These are phyloP conservation scores for Rutstroemia sp. DNA, from an alignment of 2,329 filamentous ascomycete genomes.

Conservation along the genomic window DNA sequence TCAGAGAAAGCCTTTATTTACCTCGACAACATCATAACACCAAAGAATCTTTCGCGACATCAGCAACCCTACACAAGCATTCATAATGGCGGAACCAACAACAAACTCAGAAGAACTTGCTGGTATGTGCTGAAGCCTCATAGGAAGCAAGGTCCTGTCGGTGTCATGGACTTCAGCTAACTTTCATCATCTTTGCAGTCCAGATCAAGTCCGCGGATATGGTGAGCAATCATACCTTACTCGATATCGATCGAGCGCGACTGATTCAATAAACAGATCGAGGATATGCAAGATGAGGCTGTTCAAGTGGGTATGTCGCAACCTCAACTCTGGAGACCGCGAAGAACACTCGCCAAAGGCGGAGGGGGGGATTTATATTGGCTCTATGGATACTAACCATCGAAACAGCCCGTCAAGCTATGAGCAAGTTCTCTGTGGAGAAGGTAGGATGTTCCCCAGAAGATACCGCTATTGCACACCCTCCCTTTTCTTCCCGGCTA, in stretches of 20 bases:
- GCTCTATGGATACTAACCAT: constrained; percentile 22
- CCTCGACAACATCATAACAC: background rate
- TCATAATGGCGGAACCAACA: constrained; percentile 28
- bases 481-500: constrained; percentile 8
- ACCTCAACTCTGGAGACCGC: no score
- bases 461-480: background rate
- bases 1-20: background rate
- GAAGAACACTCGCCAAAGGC: no score
- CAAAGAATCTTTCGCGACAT: background rate
- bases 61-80: constrained; percentile 12
- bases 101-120: constrained; percentile 16
- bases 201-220: constrained; percentile 98
- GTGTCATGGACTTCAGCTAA: constrained; percentile 10
- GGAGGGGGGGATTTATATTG: background rate
- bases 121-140: constrained; percentile 1
- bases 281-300: constrained; percentile 93
- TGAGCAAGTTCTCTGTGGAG: constrained; percentile 65
- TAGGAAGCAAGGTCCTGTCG: background rate
- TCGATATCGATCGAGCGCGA: constrained; percentile 1
- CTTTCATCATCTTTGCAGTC: constrained; percentile 44
- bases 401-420: constrained; percentile 57
- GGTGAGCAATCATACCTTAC: constrained; percentile 48
- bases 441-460: constrained; percentile 42
- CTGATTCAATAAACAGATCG: constrained; percentile 54
- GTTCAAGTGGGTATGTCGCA: constrained; percentile 81